phyloP scores from a whole-genome alignment of 2,329 filamentous ascomycete genomes.

The Sporothrix phasma region DNA sequence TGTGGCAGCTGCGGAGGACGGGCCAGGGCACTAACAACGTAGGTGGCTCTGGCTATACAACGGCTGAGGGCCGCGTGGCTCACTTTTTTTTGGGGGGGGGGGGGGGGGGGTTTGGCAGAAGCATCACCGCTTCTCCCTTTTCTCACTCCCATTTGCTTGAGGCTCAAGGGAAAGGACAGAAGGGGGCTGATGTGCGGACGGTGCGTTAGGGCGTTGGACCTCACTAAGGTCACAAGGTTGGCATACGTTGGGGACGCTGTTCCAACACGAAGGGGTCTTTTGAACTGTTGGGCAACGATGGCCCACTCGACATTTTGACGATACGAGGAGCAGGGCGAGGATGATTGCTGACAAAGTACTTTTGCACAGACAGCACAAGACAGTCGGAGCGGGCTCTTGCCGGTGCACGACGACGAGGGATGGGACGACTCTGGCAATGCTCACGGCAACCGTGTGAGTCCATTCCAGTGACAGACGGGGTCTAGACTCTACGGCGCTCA shows the following conservation, averaged over 20 bases:
- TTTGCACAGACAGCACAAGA: too few species aligned
- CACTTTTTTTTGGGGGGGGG: too few species aligned
- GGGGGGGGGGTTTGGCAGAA: neutral
- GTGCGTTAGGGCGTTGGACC: slow-evolving; percentile 4
- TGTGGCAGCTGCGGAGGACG: slow-evolving; percentile 1
- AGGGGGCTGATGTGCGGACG: neutral
- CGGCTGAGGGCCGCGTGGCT: neutral
- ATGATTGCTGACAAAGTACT: neutral
- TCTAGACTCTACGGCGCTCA: neutral
- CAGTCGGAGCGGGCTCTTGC: neutral
- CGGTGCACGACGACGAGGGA: neutral
- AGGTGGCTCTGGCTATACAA: neutral
- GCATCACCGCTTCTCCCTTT: neutral
- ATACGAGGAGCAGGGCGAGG: neutral
- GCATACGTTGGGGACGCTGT: too few species aligned
- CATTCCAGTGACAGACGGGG: slow-evolving; percentile 1
- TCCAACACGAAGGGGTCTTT: neutral
- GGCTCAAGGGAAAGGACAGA: neutral
- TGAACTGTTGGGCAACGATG: neutral
- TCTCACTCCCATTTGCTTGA: neutral
- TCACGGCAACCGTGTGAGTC: slow-evolving; percentile 2
- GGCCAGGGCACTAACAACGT: neutral
- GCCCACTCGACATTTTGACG: neutral
- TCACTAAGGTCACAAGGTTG: too few species aligned
- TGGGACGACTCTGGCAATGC: neutral